These are phyloP conservation scores for Endoconidiophora polonica DNA, from an alignment of 2,329 filamentous ascomycete species.

Conservation along the genomic window DNA sequence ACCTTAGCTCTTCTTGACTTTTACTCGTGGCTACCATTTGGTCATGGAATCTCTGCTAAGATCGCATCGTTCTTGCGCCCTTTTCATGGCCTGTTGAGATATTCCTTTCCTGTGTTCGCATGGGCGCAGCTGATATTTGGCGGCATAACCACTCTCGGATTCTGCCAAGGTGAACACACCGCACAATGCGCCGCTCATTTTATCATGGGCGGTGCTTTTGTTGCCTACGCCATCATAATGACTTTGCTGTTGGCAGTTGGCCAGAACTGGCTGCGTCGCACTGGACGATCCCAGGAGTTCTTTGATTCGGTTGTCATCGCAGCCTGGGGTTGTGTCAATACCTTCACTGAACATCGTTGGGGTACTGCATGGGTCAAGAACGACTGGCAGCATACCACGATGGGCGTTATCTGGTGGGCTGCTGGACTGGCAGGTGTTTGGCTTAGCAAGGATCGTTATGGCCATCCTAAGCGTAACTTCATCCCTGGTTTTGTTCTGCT, in stretches of 20 bases:
- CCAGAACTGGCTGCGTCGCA: slow-evolving; percentile 68
- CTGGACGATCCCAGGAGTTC: slow-evolving; percentile 85
- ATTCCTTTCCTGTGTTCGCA: slow-evolving; percentile 66
- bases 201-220: slow-evolving; percentile 96
- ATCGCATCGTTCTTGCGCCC: slow-evolving; percentile 57
- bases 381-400: slow-evolving; percentile 94
- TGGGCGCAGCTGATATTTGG: slow-evolving; percentile 97
- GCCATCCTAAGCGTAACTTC: slow-evolving; percentile 78
- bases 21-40: slow-evolving; percentile 68
- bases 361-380: slow-evolving; percentile 77
- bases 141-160: slow-evolving; percentile 79
- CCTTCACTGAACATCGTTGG: slow-evolving; percentile 95
- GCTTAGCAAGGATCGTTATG: slow-evolving; percentile 71
- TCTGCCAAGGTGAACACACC: slow-evolving; percentile 79
- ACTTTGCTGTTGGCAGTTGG: slow-evolving; percentile 77
- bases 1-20: slow-evolving; percentile 64
- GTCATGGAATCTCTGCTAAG: slow-evolving; percentile 65
- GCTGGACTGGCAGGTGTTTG: slow-evolving; percentile 83
- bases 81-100: slow-evolving; percentile 68
- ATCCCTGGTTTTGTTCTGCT: slow-evolving; percentile 82
- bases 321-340: slow-evolving; percentile 92
- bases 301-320: slow-evolving; percentile 86
- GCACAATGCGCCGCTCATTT: slow-evolving; percentile 93
- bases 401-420: slow-evolving; percentile 98
- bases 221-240: slow-evolving; percentile 78